Base-by-base conservation (phyloP, 2,329 filamentous ascomycete genomes). In the Pestalotiopsis sp. region DNA sequence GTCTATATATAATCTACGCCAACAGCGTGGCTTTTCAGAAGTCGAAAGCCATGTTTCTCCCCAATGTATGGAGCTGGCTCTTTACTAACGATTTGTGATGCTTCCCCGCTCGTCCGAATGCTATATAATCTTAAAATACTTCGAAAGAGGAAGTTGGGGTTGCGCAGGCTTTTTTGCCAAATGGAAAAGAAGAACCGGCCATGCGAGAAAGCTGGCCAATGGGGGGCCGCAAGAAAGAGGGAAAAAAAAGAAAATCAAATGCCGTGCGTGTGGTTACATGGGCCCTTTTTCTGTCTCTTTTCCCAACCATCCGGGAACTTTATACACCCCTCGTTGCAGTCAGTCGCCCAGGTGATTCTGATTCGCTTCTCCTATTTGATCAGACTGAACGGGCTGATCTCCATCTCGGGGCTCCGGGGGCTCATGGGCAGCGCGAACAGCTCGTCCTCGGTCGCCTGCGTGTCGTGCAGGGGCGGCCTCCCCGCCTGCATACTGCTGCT, bases 341-440 rank as follows among this genome's bases (percentile, higher is more conserved):
- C 17, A 52, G 13, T 14, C 13, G 6, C 41, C 13, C 1, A 6
- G n/a, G 0, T n/a, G 1, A 2, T 3, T 58, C 20, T 64, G 9
- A 12, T 25, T 27, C 17, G 11, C 1, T 12, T 27, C 31, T 36
- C 40, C 40, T 66, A 59, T 68, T 72, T 81, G 67, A 87, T 71
- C 31, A 88, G 81, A 73, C 87, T 89, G 76, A 97, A 98, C 0
- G 94, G 94, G 76, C 93, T 95, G 74, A 90, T 93, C 66, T 90
- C 90, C 85, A 96, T 94, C 73, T 97, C 94, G 0, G 94, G 94
- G 75, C 93, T 95, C 65, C 94, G 86, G 1, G 94, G 94, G 75
- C 93, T 95, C 82, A 97, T 89, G 1, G 93, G 94, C 66, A 97
- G 86, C 0, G 94, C 94, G 77, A 98, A 98, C 2, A 97, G 84